Percentiles rank a stretch among this genome's conserved stretches.
phyloP scores from a whole-genome alignment of 768 basidiomycete genomes.

The Pleurotus djamor region DNA sequence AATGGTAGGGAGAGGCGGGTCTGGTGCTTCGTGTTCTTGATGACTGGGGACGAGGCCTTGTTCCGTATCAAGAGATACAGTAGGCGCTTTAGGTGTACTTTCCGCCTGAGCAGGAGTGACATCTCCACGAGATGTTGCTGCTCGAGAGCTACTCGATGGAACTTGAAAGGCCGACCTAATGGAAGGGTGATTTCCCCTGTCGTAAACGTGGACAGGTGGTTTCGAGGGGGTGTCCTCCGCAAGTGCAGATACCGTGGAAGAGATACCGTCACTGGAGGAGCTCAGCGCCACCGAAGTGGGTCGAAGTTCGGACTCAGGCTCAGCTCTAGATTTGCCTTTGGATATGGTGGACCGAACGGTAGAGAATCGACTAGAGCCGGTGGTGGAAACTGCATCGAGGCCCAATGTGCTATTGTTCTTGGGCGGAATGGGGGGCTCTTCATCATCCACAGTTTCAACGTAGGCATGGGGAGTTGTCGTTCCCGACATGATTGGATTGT shows the following conservation, averaged over 20 bases:
- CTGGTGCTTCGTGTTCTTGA: constrained; percentile 13
- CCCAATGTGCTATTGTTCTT: constrained; percentile 26
- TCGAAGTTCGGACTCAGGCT: constrained; percentile 13
- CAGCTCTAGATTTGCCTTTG: constrained; percentile 54
- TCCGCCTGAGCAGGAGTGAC: constrained; percentile 18
- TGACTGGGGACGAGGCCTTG: background rate
- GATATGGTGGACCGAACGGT: constrained; percentile 16
- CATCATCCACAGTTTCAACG: constrained; percentile 47
- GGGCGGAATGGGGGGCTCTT: constrained; percentile 21
- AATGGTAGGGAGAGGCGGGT: constrained; percentile 45
- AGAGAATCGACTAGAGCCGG: constrained; percentile 6
- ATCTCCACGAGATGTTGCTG: constrained; percentile 6
- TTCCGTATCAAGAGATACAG: constrained; percentile 11
- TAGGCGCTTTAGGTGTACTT: constrained; percentile 31
- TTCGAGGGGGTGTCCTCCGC: constrained; percentile 48
- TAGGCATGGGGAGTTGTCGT: constrained; percentile 56
- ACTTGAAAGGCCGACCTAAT: constrained; percentile 2
- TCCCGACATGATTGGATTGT: constrained; percentile 25
- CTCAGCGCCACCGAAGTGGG: background rate
- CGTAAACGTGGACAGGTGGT: constrained; percentile 60
- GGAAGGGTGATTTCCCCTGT: constrained; percentile 22
- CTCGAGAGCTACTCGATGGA: constrained; percentile 3
- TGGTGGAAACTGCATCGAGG: constrained; percentile 24
- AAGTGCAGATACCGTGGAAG: constrained; percentile 37
- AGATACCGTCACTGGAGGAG: constrained; percentile 23